phyloP scores from a whole-genome alignment of 768 basidiomycete species.

The Melanogaster broomeanus region DNA sequence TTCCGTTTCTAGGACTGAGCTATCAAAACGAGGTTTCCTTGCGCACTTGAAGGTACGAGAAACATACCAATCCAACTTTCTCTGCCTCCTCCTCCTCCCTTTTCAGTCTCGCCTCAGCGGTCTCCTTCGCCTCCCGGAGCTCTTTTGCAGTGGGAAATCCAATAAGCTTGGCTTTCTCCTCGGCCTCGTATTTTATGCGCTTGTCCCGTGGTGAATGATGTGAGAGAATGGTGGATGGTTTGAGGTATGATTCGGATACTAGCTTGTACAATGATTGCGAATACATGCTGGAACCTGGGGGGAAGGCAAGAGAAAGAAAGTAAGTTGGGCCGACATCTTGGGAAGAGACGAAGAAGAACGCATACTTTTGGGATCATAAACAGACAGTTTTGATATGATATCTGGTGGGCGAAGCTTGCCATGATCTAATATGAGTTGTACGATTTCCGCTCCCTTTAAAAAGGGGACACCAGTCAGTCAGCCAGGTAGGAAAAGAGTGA shows the following conservation, averaged over 20 bases:
- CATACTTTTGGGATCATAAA: constrained; percentile 60
- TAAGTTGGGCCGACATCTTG: background rate
- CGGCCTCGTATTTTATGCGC: constrained; percentile 75
- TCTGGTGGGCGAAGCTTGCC: constrained; percentile 83
- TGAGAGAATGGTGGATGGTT: constrained; percentile 74
- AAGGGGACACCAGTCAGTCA: constrained; percentile 1
- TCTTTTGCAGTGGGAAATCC: constrained; percentile 84
- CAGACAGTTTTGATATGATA: constrained; percentile 54
- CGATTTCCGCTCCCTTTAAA: constrained; percentile 68
- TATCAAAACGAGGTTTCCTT: constrained; percentile 17
- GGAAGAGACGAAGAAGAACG: constrained; percentile 13
- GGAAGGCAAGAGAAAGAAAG: background rate
- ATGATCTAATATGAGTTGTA: constrained; percentile 77
- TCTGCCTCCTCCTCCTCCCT: constrained; percentile 76
- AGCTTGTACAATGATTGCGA: constrained; percentile 67
- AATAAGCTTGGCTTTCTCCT: constrained; percentile 70
- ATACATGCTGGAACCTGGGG: constrained; percentile 44
- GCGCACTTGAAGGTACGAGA: background rate
- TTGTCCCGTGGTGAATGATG: constrained; percentile 83
- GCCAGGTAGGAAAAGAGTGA: background rate
- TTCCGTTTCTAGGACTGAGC: constrained; percentile 58
- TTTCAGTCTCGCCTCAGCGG: constrained; percentile 61
- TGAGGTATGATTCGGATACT: constrained; percentile 72
- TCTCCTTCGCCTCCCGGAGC: constrained; percentile 68
- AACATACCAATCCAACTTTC: constrained; percentile 68